Percentiles rank a stretch among this genome's conserved stretches.
phyloP scores from a whole-genome alignment of 768 basidiomycete species.

The Kwoniella newhampshirensis region DNA sequence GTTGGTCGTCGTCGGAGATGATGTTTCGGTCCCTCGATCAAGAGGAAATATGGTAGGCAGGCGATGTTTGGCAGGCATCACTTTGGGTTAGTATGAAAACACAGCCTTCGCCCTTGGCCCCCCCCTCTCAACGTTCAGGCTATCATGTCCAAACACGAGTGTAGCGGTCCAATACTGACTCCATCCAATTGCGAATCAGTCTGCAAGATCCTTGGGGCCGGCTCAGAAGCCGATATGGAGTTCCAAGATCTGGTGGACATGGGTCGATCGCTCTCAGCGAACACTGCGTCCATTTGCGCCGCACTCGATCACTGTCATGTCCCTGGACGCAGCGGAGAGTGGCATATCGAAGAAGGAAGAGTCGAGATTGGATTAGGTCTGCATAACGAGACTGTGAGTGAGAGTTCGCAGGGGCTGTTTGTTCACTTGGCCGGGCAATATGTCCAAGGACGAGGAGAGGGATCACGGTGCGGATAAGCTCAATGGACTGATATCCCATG shows the following conservation, averaged over 20 bases:
- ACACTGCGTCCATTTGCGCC: conserved; percentile 77
- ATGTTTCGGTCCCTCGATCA: conserved; percentile 77
- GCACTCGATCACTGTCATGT: conserved; percentile 89
- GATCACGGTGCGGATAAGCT: too few species aligned
- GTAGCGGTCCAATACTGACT: too few species aligned
- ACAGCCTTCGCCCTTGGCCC: too few species aligned
- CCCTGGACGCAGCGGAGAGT: conserved; percentile 69
- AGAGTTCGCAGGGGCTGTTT: too few species aligned
- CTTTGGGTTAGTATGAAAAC: conserved; percentile 42
- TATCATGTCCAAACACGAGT: too few species aligned
- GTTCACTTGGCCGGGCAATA: too few species aligned
- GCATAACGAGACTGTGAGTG: conserved; percentile 81
- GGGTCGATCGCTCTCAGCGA: conserved; percentile 67
- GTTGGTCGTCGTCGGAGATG: conserved; percentile 83
- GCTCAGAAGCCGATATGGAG: conserved; percentile 66
- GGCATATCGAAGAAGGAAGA: conserved; percentile 61
- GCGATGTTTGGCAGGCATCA: conserved; percentile 56
- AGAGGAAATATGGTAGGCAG: conserved; percentile 84
- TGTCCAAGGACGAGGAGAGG: too few species aligned
- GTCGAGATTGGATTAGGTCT: conserved; percentile 84
- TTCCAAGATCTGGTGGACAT: conserved; percentile 69
- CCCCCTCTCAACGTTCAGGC: too few species aligned
- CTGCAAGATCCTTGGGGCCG: conserved; percentile 86
- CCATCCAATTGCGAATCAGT: too few species aligned
- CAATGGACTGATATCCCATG: too few species aligned